Base-by-base conservation (phyloP, 345 rosid genomes). In the Gossypium bickii region DNA sequence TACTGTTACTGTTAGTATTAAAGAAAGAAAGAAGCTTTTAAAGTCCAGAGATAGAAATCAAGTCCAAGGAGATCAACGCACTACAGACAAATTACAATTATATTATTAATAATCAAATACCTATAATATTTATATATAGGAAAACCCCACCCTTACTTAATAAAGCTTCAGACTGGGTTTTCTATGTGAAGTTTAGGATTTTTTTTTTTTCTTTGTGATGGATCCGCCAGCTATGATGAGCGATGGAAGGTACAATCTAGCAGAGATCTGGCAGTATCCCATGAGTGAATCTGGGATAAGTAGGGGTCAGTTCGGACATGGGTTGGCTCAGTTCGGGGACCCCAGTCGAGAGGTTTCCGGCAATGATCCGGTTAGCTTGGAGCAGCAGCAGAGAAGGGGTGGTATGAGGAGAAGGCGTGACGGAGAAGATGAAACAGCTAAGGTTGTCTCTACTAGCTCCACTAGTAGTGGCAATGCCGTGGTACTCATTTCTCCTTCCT, bases 261-360 rank as follows among this genome's bases (percentile, higher is more conserved):
- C 90, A 47, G 97, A 89, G 94, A 87, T 90, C 93, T 93, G 93
- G 98, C 97, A 78, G 80, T 86, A 85, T 71, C 87, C 91, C 76
- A 45, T 87, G 55, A 74, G 78, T 9, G 79, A 70, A 56, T 74
- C 79, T 56, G 81, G 83, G 17, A 77, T 78, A 41, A 81, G 76
- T 52, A 72, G 81, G 66, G 80, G 70, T 27, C 82, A 73, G 72
- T 76, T 80, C 49, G 87, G 80, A 61, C 80, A 76, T 29, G 74
- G 80, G 70, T 43, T 80, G 64, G 74, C 69, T 18, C 90, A 80
- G 51, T 85, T 86, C 67, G 78, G 45, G 8, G 78, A 74, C 55
- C 25, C 81, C 27, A 80, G 73, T 79, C 81, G 80, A 34, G 83
- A 85, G 8, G 47, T 78, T 27, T 61, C 76, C 17, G 75, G 79